Base-by-base conservation (phyloP, 768 basidiomycete genomes). In the Auricularia sp. region DNA sequence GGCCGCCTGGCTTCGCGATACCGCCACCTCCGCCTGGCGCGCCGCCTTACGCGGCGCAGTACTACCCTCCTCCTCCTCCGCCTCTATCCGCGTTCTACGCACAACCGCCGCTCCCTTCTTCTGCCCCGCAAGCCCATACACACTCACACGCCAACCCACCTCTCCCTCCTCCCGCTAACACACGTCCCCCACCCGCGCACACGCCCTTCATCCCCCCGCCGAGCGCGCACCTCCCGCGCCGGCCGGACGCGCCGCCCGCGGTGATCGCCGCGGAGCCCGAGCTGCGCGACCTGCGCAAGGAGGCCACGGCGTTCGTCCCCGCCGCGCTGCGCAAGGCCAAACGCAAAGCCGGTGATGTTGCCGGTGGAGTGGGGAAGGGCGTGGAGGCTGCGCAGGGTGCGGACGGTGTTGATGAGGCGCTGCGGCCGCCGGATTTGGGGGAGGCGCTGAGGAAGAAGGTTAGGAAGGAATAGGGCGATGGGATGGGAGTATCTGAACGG, bases 271-370 rank as follows among this genome's bases (percentile, higher is more conserved):
- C 94, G 2, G 92, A 80, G 56, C 93, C 97, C 3, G 82, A 93
- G 72, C 75, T 99, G 62, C 89, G 96, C 14, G 93, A 99, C 75
- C 80, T 98, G 67, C 93, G 94, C 78, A 94, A 93, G 75, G 97
- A 99, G 74, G 89, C 90, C 8, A 96, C 93, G 0, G 85, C 90
- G 0, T 98, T 99, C 70, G 85, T 98, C 3, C 97, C 97, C 3
- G 73, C 87, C 1, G 80, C 89, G 3, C 76, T 96, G 62, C 13
- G 59, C 14, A 18, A 61, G 59, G 69, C 71, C 54, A 92, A 92
- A 75, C 84, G 91, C 59, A 94, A 89, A 75, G 66, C 62, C 68
- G 3, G 65, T 62, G 11, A n/a, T 35, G n/a, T n/a, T n/a, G n/a
- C n/a, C n/a, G 24, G 56, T 2, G 10, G 34, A 29, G 29, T 2